These are phyloP conservation scores for Ogataea naganishii DNA, from an alignment of 805 yeast species.

Conservation along the genomic window DNA sequence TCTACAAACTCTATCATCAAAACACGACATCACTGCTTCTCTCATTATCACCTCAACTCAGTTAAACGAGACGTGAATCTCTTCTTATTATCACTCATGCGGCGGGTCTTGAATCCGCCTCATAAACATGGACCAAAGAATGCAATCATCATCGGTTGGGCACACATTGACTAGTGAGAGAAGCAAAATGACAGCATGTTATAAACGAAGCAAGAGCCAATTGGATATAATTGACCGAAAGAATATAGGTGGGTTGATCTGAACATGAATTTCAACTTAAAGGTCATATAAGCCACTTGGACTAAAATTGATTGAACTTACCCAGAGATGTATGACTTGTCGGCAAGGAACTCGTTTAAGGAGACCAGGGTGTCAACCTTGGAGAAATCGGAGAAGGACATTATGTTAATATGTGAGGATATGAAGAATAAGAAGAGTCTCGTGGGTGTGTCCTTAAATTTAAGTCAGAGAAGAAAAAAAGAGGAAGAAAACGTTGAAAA, in stretches of 20 bases:
- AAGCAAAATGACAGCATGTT: conserved; percentile 1
- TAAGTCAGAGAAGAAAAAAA: neutral
- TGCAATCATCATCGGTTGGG: conserved; percentile 50
- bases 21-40: neutral
- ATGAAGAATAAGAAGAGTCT: conserved; percentile 1
- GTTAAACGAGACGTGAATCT: conserved; percentile 3
- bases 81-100: conserved; percentile 68
- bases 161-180: neutral
- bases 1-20: neutral
- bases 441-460: neutral
- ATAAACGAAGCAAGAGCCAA: neutral
- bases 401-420: conserved; percentile 18
- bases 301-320: too few relatives aligned
- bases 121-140: conserved; percentile 93
- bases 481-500: conserved; percentile 1
- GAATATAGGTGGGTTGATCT: neutral
- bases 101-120: conserved; percentile 95
- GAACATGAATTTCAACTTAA: neutral
- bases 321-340: conserved; percentile 95
- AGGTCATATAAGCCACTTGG: too few relatives aligned
- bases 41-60: neutral
- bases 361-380: conserved; percentile 64
- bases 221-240: neutral
- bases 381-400: conserved; percentile 79
- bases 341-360: conserved; percentile 81